Evolutionary conservation across 768 basidiomycete genomes (phyloP), one percentile per base, ranked within the genome.

Genomic region (Mycena olivaceomarginata): DNA sequence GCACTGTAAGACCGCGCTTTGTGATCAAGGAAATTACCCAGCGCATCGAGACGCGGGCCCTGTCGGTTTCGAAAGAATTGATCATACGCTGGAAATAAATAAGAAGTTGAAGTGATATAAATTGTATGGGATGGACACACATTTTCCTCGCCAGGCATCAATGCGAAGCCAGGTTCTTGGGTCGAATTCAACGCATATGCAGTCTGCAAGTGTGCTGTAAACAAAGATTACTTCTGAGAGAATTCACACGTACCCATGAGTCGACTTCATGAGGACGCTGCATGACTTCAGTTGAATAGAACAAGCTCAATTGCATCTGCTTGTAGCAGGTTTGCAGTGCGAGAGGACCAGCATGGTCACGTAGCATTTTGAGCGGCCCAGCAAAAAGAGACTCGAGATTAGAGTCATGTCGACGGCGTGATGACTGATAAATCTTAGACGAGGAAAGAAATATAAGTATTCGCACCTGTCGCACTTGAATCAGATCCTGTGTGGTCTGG

Each of bases 51-150:
- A 72, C 25, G 39, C 63, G 18, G 2, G 62, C 70, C 46, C 37
- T n/a, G 51, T 72, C 70, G 40, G 65, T 65, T 7, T 72, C 39
- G 20, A 72, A 72, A 18, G 16, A 41, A 40, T 72, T 72, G 46
- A 72, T 40, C 62, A 72, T 64, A 39, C 65, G 62, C 70, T 72
- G 51, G 51, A 59, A 22, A 56, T 11, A 15, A 9, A 37, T 11
- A 31, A 51, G 31, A 71, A 43, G 7, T 7, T 3, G 18, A 48
- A 48, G 43, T 22, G 31, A 5, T 31, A 41, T 18, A n/a, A 12
- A 5, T 41, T 25, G 39, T 45, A 59, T 40, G 41, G 25, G 39
- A 31, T 31, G 31, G 4, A 2, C 31, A 31, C 31, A 31, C 31
- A 31, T 31, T 31, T 31, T 31, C 31, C 37, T 70, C 68, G 2